Base-by-base conservation (phyloP, 306 rosid species). In the Prunus mume region DNA sequence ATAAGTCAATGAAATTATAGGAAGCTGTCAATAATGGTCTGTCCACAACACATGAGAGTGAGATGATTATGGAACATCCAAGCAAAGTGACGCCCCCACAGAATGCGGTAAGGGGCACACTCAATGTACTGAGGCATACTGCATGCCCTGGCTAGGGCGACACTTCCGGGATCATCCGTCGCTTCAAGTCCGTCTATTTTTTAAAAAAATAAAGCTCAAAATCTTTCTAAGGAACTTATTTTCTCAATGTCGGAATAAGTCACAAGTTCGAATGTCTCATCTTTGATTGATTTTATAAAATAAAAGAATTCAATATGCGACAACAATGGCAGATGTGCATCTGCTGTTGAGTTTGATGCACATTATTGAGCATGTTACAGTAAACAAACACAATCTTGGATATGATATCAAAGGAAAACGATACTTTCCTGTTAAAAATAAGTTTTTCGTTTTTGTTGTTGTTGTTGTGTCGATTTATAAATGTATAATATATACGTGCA, bases 81-180 rank as follows among this genome's bases (percentile, higher is more conserved):
- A 54, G 49, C 20, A 46, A n/a, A 75, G 61, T 28, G 34, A 50
- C 20, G 50, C 34, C 78, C 72, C 78, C 47, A 55, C 69, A 20
- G 25, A 75, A 20, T 30, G 64, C 64, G 51, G 63, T 9, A 5
- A 58, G 64, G 67, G 67, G 12, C 28, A 51, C 49, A 63, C 30
- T 25, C 24, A 32, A 32, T 50, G 43, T 19, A 25, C 49, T 34
- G 19, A 28, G 27, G 28, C 32, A 30, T 12, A 46, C 12, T 68
- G 27, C 58, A 34, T 18, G 49, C 47, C 69, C 14, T 65, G 12
- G 49, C 69, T 2, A 34, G 49, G 27, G 69, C 12, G 47, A 34
- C 69, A 19, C 9, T 65, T 22, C 25, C 18, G 15, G 69, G 69
- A 65, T 32, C 9, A 65, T 34, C 50, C 38, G n/a, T 65, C 25